Evolutionary conservation across 805 yeast genomes (phyloP).

Genomic region (Yamadazyma philogaea): DNA sequence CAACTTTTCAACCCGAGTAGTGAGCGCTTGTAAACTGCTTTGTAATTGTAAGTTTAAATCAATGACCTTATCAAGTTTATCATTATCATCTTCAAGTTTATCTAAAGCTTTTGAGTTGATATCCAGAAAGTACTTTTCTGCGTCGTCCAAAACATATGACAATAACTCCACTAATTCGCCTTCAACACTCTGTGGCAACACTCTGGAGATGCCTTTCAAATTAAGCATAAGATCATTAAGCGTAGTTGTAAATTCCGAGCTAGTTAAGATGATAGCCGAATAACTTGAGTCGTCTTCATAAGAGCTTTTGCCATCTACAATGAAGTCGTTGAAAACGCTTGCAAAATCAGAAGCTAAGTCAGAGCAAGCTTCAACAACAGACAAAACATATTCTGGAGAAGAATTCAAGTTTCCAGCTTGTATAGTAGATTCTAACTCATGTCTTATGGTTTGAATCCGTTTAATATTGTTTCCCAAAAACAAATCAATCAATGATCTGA

Average conservation of each 20-base stretch:
- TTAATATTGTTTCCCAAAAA: slow-evolving; percentile 65
- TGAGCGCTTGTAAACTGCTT: slow-evolving; percentile 59
- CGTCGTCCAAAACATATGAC: slow-evolving; percentile 54
- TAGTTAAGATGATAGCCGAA: slow-evolving; percentile 56
- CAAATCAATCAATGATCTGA: slow-evolving; percentile 61
- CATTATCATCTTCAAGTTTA: slow-evolving; percentile 53
- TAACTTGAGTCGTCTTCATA: slow-evolving; percentile 51
- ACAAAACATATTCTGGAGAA: slow-evolving; percentile 63
- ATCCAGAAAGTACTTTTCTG: slow-evolving; percentile 60
- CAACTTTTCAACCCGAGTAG: slow-evolving; percentile 54
- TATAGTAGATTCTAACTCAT: slow-evolving; percentile 72
- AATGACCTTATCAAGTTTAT: slow-evolving; percentile 72
- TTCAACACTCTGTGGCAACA: slow-evolving; percentile 51
- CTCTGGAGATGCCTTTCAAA: slow-evolving; percentile 64
- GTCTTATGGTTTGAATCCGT: slow-evolving; percentile 67
- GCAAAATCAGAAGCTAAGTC: slow-evolving; percentile 78
- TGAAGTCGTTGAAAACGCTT: slow-evolving; percentile 65
- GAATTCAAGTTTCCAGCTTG: slow-evolving; percentile 79
- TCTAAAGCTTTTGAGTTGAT: slow-evolving; percentile 52
- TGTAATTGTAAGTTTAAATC: slow-evolving; percentile 74
- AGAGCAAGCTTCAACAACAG: slow-evolving; percentile 68
- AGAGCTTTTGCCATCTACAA: slow-evolving; percentile 68
- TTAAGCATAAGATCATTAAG: slow-evolving; percentile 61
- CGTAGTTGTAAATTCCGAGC: slow-evolving; percentile 60
- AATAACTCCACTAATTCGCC: slow-evolving; percentile 49